Conservation (phyloP, 345 rosid genomes). For the Brassica carinata region DNA sequence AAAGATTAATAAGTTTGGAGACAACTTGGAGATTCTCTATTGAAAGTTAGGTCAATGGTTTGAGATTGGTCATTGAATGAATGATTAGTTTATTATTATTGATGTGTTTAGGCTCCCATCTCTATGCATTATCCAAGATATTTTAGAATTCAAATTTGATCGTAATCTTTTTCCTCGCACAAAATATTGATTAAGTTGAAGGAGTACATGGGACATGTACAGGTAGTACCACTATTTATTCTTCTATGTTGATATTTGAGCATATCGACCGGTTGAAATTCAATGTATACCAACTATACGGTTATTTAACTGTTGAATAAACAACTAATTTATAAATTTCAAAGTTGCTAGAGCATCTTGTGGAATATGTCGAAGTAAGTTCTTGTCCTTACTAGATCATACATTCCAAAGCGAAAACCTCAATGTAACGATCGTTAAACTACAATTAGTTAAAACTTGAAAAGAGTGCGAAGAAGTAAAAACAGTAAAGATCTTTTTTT, state of each 20-base stretch:
- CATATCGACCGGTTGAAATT: conserved; percentile 25
- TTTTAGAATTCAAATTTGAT: conserved; percentile 32
- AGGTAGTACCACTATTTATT: conserved; percentile 10
- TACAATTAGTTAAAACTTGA: background rate
- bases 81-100: conserved; percentile 17
- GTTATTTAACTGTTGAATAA: background rate
- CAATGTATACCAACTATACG: conserved; percentile 11
- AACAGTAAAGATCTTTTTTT: conserved; percentile 4
- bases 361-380: conserved; percentile 9
- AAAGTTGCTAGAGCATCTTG: background rate
- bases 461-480: conserved; percentile 1
- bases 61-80: conserved; percentile 44
- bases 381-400: background rate
- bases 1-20: conserved; percentile 30
- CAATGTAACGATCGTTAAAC: background rate
- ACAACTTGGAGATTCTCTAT: conserved; percentile 53
- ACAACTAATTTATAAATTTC: background rate
- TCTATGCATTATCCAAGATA: conserved; percentile 37
- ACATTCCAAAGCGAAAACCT: background rate
- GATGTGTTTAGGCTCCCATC: conserved; percentile 29
- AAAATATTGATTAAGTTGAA: conserved; percentile 22
- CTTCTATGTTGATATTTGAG: conserved; percentile 10
- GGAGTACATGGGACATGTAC: conserved; percentile 30
- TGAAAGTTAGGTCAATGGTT: conserved; percentile 50
- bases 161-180: background rate